Evolutionary conservation across 2,329 filamentous ascomycete genomes (phyloP).

Genomic region (Colletotrichum sublineola): DNA sequence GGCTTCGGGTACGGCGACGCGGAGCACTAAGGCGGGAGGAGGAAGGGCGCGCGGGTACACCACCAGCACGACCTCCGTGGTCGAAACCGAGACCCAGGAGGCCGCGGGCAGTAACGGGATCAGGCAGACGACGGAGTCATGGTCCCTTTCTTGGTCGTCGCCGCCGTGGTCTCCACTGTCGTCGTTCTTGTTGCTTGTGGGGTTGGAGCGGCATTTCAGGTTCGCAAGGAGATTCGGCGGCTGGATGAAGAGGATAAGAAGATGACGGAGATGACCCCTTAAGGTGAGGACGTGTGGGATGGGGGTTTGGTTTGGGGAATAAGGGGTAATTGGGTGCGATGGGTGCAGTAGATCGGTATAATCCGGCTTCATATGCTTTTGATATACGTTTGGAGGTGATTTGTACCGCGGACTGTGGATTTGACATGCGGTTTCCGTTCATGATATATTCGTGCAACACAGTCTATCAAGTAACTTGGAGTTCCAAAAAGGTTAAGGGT

Average conservation of each 20-base stretch:
- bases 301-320: too few species aligned
- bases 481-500: neutral
- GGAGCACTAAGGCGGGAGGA: neutral
- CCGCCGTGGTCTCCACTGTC: neutral
- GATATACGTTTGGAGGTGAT: neutral
- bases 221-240: constrained; percentile 7
- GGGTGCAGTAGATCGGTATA: too few species aligned
- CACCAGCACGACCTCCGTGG: neutral
- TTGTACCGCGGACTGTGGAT: neutral
- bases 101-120: neutral
- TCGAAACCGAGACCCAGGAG: neutral
- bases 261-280: constrained; percentile 25
- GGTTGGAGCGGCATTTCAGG: constrained; percentile 1
- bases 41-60: neutral
- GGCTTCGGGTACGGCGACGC: neutral
- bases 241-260: constrained; percentile 41
- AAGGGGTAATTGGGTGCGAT: neutral
- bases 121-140: neutral
- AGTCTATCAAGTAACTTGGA: neutral
- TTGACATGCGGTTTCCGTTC: neutral
- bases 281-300: too few species aligned
- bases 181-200: neutral
- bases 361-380: neutral
- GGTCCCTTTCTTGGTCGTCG: neutral
- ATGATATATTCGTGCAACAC: neutral